These are phyloP conservation scores for Xylaria sp. DNA, from an alignment of 2,329 filamentous ascomycete genomes.

Conservation along the genomic window DNA sequence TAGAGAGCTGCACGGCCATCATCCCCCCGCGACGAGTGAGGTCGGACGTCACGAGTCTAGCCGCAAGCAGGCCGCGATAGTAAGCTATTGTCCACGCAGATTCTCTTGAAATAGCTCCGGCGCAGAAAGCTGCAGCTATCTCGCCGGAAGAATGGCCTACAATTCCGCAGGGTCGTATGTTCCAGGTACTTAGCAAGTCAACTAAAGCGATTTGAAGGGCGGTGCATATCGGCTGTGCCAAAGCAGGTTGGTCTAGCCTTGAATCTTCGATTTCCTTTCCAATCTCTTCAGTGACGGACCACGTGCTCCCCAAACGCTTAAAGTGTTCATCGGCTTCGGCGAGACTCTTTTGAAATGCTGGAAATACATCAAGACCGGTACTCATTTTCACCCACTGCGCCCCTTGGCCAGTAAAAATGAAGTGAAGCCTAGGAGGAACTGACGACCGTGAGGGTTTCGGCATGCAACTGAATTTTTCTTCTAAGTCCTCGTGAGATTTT, in stretches of 20 bases:
- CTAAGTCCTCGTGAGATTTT: neutral
- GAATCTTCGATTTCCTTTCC: neutral
- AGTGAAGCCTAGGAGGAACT: neutral
- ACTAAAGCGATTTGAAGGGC: neutral
- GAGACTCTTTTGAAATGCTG: neutral
- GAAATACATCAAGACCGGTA: neutral
- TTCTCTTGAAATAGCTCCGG: neutral
- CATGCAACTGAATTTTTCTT: neutral
- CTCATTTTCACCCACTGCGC: neutral
- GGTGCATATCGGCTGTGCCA: slow-evolving; percentile 3
- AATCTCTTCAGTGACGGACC: neutral
- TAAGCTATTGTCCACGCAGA: neutral
- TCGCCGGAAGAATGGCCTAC: neutral
- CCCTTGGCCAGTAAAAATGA: neutral
- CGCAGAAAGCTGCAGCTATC: neutral
- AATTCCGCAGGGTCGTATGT: neutral
- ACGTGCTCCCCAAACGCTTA: neutral
- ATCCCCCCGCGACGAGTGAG: neutral
- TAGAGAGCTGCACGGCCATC: neutral
- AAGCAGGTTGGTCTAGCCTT: neutral
- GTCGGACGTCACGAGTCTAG: neutral
- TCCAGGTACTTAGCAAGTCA: neutral
- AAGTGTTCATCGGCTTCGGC: neutral
- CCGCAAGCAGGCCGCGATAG: neutral
- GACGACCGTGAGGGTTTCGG: neutral